These are phyloP conservation scores for Kitagawia praeruptora DNA, from an alignment of 129 eudicot species.

Conservation along the genomic window DNA sequence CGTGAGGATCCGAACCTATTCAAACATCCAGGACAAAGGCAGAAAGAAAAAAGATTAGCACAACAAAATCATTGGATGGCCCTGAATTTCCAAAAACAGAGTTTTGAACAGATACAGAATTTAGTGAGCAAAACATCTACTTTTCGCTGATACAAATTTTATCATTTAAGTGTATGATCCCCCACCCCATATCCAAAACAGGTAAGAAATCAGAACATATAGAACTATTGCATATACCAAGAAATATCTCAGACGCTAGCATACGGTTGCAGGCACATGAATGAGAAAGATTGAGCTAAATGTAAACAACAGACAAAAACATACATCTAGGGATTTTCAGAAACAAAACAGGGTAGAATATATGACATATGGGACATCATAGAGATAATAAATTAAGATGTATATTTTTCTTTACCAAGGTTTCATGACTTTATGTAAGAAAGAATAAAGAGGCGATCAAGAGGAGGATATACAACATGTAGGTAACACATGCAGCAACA, in stretches of 20 bases:
- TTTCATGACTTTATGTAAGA: too few species aligned
- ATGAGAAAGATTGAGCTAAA: not conserved
- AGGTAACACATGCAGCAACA: too few species aligned
- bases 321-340: not conserved
- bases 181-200: not conserved
- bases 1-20: conserved; percentile 79
- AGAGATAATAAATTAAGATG: not conserved
- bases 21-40: conserved; percentile 5
- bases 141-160: not conserved
- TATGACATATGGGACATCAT: not conserved
- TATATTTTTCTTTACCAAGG: not conserved
- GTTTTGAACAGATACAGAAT: not conserved
- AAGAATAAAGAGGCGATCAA: too few species aligned
- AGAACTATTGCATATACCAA: not conserved
- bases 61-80: not conserved
- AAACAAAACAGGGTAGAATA: not conserved
- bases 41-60: not conserved
- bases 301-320: not conserved
- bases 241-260: not conserved
- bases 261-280: not conserved
- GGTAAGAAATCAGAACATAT: not conserved
- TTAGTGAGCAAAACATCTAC: not conserved
- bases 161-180: not conserved
- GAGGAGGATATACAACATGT: too few species aligned
- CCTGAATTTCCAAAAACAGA: not conserved